Base-by-base conservation (phyloP, 2,329 filamentous ascomycete species). In the Penicillium concentricum region DNA sequence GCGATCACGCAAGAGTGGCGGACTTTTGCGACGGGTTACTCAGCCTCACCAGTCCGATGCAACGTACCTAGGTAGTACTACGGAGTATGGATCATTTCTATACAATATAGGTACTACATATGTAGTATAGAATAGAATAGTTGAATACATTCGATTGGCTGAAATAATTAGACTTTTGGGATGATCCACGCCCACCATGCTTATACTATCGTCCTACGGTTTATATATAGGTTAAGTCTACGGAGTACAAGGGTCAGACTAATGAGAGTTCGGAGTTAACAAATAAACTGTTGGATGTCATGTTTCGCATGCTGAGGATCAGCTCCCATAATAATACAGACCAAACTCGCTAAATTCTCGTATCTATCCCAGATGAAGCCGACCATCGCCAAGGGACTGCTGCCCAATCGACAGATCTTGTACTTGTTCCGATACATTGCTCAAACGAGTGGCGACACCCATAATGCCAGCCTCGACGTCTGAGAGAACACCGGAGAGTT, bases 391-490 rank as follows among this genome's bases (percentile, higher is more conserved):
- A 13, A 63, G 51, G 16, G 63, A 65, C 44, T 72, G 63, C 4
- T 74, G 72, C 1, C 82, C 84, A 38, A 78, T 62, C 38, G 74
- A 81, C 51, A 87, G 70, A 61, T 81, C 81, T 53, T 86, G 85
- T 55, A 87, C 79, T 35, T 82, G 81, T 69, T 88, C 86, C 59
- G 84, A 82, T 5, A 80, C 81, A 45, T 76, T 75, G 3, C 84
- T 85, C 48, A 89, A 80, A 54, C 84, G 81, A 24, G 81, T 79
- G 5, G 86, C 86, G 54, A 87, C 85, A 51, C 83, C 81, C 54
- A 87, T 71, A 54, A 89, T 86, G 55, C 85, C 82, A 63, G 82
- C 79, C 73, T 89, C 85, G 58, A 89, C 87, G 62, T 88, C 86
- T 18, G 82, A 78, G 61, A 89, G 77, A 42, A 86, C 85, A 13